Evolutionary conservation across 164 flowering plant species (phyloP).

Genomic region (Warburgia ugandensis): DNA sequence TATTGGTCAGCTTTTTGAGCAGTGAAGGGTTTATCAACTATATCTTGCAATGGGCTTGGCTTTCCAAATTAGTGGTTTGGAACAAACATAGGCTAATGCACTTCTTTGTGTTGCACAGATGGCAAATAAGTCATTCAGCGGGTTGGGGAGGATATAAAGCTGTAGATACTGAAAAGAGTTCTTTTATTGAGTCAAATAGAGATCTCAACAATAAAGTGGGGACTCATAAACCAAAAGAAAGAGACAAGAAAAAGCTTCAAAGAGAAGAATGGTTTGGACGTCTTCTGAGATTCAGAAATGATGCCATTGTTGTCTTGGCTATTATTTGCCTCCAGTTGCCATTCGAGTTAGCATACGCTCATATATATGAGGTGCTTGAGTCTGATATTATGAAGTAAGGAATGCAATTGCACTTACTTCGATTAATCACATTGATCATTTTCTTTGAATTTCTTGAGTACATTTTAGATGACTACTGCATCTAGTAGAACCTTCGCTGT

Average conservation of each 20-base stretch:
- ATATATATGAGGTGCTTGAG: conserved; percentile 59
- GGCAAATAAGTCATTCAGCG: conserved; percentile 48
- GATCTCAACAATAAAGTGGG: conserved; percentile 36
- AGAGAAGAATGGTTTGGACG: conserved; percentile 78
- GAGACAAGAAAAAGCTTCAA: conserved; percentile 46
- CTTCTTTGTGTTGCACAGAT: conserved; percentile 31
- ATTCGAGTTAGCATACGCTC: conserved; percentile 93
- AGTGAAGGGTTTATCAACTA: neutral
- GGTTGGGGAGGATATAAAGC: conserved; percentile 35
- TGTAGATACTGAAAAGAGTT: conserved; percentile 32
- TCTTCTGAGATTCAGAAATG: conserved; percentile 78
- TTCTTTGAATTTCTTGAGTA: too few species aligned
- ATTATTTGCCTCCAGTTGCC: conserved; percentile 94
- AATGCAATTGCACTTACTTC: neutral
- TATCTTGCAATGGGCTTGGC: neutral
- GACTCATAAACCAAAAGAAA: conserved; percentile 39
- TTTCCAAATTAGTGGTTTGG: neutral
- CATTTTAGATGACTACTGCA: too few species aligned
- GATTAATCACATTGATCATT: too few species aligned
- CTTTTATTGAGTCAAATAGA: conserved; percentile 26
- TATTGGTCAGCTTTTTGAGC: neutral
- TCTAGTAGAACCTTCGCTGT: too few species aligned
- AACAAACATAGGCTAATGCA: neutral
- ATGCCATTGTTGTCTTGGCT: conserved; percentile 62
- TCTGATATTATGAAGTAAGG: conserved; percentile 63